Conservation (phyloP, 2,329 filamentous ascomycete genomes). For the Drechslerella coelobrocha region DNA sequence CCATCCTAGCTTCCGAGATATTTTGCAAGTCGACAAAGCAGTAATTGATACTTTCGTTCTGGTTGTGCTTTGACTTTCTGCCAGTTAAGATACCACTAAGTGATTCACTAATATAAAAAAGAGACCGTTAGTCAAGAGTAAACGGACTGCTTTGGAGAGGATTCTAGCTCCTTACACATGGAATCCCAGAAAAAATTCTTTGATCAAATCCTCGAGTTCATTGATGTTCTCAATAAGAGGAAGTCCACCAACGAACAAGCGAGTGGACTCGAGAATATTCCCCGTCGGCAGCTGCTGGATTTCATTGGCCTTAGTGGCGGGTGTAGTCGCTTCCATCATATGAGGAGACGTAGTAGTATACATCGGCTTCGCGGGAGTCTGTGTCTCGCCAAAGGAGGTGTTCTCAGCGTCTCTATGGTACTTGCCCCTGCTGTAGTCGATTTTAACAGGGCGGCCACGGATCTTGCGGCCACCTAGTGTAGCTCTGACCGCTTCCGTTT, state of each 20-base stretch:
- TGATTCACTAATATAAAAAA: slow-evolving; percentile 24
- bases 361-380: background rate
- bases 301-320: background rate
- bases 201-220: slow-evolving; percentile 30
- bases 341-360: background rate
- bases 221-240: slow-evolving; percentile 37
- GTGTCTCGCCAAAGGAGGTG: background rate
- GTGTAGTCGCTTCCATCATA: background rate
- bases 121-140: background rate
- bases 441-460: slow-evolving; percentile 27
- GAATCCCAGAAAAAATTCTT: slow-evolving; percentile 37
- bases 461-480: slow-evolving; percentile 17
- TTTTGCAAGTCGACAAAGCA: slow-evolving; percentile 36
- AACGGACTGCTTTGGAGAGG: background rate
- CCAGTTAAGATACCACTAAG: slow-evolving; percentile 12
- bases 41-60: slow-evolving; percentile 12
- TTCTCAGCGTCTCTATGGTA: background rate
- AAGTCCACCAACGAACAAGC: slow-evolving; percentile 36
- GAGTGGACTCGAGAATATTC: slow-evolving; percentile 10
- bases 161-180: slow-evolving; percentile 19
- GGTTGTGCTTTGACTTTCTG: slow-evolving; percentile 1
- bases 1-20: slow-evolving; percentile 21
- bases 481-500: slow-evolving; percentile 8
- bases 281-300: background rate
- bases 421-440: slow-evolving; percentile 14